Conservation (phyloP, 2,329 filamentous ascomycete genomes). For the Talaromyces sp. region DNA sequence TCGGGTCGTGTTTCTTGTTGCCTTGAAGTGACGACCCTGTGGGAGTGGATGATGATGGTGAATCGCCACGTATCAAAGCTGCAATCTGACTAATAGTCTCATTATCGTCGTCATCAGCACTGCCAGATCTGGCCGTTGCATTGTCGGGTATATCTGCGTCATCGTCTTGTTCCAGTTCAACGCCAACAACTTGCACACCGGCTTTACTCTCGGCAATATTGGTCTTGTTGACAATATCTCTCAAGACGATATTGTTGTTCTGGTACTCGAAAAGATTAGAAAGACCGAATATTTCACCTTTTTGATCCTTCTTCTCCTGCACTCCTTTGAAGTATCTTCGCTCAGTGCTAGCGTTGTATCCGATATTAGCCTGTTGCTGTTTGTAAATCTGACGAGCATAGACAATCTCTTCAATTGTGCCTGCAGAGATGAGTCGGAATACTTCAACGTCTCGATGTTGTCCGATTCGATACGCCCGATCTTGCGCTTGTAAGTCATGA, state of each 20-base stretch:
- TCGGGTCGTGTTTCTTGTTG: conserved; percentile 64
- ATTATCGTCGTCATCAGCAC: conserved; percentile 56
- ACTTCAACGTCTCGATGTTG: conserved; percentile 93
- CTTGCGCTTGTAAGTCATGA: conserved; percentile 92
- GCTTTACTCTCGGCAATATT: conserved; percentile 92
- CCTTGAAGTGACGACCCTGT: conserved; percentile 20
- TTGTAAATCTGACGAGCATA: conserved; percentile 98
- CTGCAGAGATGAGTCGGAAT: conserved; percentile 83
- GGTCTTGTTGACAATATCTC: conserved; percentile 98
- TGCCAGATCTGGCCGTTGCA: conserved; percentile 20
- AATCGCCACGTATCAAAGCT: conserved; percentile 54
- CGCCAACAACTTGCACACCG: conserved; percentile 74
- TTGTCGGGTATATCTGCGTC: conserved; percentile 42
- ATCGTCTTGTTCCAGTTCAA: conserved; percentile 66
- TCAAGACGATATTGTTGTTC: conserved; percentile 72
- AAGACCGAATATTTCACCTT: conserved; percentile 92
- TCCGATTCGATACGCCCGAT: conserved; percentile 92
- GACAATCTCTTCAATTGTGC: conserved; percentile 95
- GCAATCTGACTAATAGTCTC: conserved; percentile 73
- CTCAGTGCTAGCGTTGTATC: conserved; percentile 88
- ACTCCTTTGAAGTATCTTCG: conserved; percentile 94
- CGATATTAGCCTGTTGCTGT: conserved; percentile 97
- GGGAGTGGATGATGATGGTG: conserved; percentile 13
- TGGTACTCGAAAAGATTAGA: conserved; percentile 83
- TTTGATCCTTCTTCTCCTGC: conserved; percentile 75